Evolutionary conservation across 2,329 filamentous ascomycete species (phyloP).

Genomic region (Setomelanomma holmii): DNA sequence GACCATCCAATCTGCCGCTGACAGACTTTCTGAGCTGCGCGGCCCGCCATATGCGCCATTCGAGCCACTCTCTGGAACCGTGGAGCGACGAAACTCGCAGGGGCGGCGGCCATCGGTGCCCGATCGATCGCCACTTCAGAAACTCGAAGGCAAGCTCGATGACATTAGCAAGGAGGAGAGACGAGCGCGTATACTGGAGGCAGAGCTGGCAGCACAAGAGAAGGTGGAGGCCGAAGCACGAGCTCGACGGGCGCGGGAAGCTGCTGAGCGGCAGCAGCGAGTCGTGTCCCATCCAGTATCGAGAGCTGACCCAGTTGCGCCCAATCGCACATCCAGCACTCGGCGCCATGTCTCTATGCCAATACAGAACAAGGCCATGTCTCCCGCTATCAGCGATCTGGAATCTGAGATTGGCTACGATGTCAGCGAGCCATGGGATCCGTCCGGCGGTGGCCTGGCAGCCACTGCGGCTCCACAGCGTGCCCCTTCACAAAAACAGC

Average conservation of each 20-base stretch:
- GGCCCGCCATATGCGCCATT: slow-evolving; percentile 39
- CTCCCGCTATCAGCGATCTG: slow-evolving; percentile 32
- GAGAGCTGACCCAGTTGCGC: slow-evolving; percentile 14
- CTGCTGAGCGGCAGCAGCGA: slow-evolving; percentile 39
- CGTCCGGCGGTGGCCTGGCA: slow-evolving; percentile 25
- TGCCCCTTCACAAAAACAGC: slow-evolving; percentile 31
- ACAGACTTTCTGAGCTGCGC: slow-evolving; percentile 40
- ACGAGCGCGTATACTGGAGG: slow-evolving; percentile 81
- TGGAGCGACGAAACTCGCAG: slow-evolving; percentile 32
- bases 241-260: slow-evolving; percentile 40
- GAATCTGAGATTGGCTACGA: slow-evolving; percentile 43
- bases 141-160: slow-evolving; percentile 86
- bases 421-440: slow-evolving; percentile 46
- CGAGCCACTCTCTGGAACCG: slow-evolving; percentile 36
- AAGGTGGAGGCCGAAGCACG: slow-evolving; percentile 55
- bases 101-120: slow-evolving; percentile 69
- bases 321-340: slow-evolving; percentile 24
- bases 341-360: slow-evolving; percentile 47
- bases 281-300: slow-evolving; percentile 37
- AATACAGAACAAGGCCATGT: slow-evolving; percentile 23
- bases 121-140: slow-evolving; percentile 90
- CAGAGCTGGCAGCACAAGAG: slow-evolving; percentile 76
- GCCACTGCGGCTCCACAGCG: slow-evolving; percentile 26
- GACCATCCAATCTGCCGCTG: slow-evolving; percentile 40
- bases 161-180: slow-evolving; percentile 97